phyloP scores from a whole-genome alignment of 1,139 yeast species.

The Pichia cactophila region DNA sequence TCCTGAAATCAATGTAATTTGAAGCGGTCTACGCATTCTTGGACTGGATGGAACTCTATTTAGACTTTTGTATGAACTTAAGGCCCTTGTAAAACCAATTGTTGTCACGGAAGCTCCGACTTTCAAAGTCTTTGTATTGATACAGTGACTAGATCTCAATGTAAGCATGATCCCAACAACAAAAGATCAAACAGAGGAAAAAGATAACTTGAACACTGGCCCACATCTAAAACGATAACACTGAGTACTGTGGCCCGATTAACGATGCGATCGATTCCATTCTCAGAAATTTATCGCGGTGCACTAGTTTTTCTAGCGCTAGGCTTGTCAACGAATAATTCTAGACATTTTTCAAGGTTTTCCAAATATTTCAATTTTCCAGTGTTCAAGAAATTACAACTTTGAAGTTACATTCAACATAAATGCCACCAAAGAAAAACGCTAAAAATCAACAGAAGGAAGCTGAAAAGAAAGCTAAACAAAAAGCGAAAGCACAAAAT shows the following conservation, averaged over 20 bases:
- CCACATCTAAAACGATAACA: too few relatives aligned
- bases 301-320: background rate
- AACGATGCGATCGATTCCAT: too few relatives aligned
- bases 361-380: background rate
- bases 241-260: background rate
- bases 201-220: too few relatives aligned
- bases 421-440: slow-evolving; percentile 64
- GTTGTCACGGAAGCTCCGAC: background rate
- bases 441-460: slow-evolving; percentile 51
- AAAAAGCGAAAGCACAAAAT: slow-evolving; percentile 60
- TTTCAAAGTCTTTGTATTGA: background rate
- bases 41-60: slow-evolving; percentile 9
- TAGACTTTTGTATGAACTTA: slow-evolving; percentile 4
- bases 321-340: too few relatives aligned
- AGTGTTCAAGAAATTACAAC: background rate
- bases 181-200: too few relatives aligned
- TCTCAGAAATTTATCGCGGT: background rate
- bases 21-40: slow-evolving; percentile 26
- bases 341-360: background rate
- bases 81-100: slow-evolving; percentile 1
- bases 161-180: background rate
- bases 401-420: background rate
- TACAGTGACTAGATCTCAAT: background rate
- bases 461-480: slow-evolving; percentile 40
- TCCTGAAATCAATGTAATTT: slow-evolving; percentile 30